Evolutionary conservation across 495 filamentous ascomycete genomes (phyloP).

Genomic region (Melanomma pulvis-pyrius): DNA sequence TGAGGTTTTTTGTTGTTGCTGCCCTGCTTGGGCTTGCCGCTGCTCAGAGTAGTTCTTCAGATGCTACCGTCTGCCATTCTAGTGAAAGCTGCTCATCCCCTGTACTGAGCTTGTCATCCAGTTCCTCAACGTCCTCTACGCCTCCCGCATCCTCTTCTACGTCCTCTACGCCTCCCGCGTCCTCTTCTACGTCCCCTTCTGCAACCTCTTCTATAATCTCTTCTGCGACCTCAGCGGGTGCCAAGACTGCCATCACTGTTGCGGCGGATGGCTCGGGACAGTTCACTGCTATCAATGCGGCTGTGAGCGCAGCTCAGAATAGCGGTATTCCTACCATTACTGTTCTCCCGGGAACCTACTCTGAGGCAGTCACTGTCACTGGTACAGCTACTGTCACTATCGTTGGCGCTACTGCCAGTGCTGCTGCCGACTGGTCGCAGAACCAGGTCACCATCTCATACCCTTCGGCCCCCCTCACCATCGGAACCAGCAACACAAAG

Average conservation of each 20-base stretch:
- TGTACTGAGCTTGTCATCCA: too few relatives aligned
- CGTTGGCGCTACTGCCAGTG: neutral
- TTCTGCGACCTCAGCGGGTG: neutral
- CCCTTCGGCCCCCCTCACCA: neutral
- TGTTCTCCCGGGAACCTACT: too few relatives aligned
- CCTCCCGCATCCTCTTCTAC: too few relatives aligned
- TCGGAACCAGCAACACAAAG: neutral
- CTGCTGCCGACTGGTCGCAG: neutral
- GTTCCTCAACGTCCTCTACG: too few relatives aligned
- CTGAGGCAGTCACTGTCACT: too few relatives aligned
- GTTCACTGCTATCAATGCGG: too few relatives aligned
- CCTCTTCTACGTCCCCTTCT: neutral
- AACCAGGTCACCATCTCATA: slow-evolving; percentile 19
- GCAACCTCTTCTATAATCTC: neutral
- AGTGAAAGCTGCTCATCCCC: too few relatives aligned
- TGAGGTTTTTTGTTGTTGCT: neutral
- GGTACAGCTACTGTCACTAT: slow-evolving; percentile 8
- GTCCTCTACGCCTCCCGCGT: too few relatives aligned
- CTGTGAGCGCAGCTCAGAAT: too few relatives aligned
- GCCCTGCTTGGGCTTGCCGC: slow-evolving; percentile 1
- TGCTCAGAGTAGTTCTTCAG: neutral
- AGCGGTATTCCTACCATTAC: too few relatives aligned
- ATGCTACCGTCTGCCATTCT: neutral
- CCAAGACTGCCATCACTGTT: slow-evolving; percentile 18
- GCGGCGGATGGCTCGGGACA: slow-evolving; percentile 25